Base-by-base conservation (phyloP, 176 grass and related monocot species). In the Coix lacrymajobi region DNA sequence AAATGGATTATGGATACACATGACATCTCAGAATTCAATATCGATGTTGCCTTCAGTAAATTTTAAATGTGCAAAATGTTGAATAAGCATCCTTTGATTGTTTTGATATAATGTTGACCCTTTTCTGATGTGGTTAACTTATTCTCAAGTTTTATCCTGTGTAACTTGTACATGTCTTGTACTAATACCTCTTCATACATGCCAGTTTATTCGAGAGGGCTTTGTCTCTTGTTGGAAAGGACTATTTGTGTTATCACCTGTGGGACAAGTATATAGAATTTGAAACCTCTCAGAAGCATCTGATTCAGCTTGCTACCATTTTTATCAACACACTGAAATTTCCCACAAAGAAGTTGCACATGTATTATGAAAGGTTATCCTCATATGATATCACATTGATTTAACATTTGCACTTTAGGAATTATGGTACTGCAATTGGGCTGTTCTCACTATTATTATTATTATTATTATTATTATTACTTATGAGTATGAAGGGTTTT, bases 191-290 rank as follows among this genome's bases (percentile, higher is more conserved):
- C 72, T 66, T 32, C 61, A 67, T 77, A 76, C 82, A 60, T 88
- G 37, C 25, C 86, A 97, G 95, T 77, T 94, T 97, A 84, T 94
- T 89, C 45, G 88, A 89, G 75, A 91, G 92, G 84, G 95, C 85
- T 39, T 71, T 91, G 72, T 94, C 88, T 78, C 89, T 92, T 89
- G 90, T 97, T 44, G 86, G 87, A 78, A 97, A 89, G 88, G 92
- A 97, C 71, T 97, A 92, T 73, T 81, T 87, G 62, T 97, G 95
- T 63, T 69, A 91, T 83, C 88, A 71, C 61, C 73, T 94, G 66
- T 97, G 95, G 95, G 92, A 97, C 80, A 97, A 89, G 84, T 91
- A 92, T 73, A 91, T 94, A 73, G 88, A 94, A 57, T 97, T 91
- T 86, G 95, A 97, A 77, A 89, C 84, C 73, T 87, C 86, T 64